phyloP scores from a whole-genome alignment of 2,329 filamentous ascomycete species.

The Apiospora malaysiana region DNA sequence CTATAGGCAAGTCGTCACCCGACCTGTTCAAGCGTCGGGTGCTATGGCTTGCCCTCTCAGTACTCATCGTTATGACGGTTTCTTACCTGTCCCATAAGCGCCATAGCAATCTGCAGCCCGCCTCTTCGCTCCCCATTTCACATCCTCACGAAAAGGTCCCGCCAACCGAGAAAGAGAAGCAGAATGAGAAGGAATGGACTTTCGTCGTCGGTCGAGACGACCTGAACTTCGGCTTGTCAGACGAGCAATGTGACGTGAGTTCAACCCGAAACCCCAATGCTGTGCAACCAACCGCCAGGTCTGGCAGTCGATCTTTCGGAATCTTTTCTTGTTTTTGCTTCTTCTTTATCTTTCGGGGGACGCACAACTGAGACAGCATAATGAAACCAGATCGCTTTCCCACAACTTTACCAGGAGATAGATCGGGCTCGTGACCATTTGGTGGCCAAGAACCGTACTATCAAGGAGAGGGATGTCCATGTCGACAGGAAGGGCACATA shows the following conservation, averaged over 20 bases:
- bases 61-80: not conserved
- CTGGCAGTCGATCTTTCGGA: not conserved
- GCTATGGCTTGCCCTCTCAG: not conserved
- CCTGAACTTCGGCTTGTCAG: conserved; percentile 32
- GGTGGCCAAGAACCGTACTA: conserved; percentile 25
- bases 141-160: not conserved
- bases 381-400: conserved; percentile 29
- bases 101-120: not conserved
- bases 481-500: conserved; percentile 28
- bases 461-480: conserved; percentile 29
- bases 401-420: conserved; percentile 32
- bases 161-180: not conserved
- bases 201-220: conserved; percentile 30
- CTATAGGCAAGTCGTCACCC: conserved; percentile 1
- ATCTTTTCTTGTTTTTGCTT: not conserved
- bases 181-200: conserved; percentile 23
- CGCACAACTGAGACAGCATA: not conserved
- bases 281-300: not conserved
- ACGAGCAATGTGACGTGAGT: conserved; percentile 31
- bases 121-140: no score
- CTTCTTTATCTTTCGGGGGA: not conserved
- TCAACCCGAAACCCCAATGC: not conserved
- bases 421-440: conserved; percentile 32
- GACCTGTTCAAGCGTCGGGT: not conserved
- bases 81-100: not conserved